These are phyloP conservation scores for Echria macrotheca DNA, from an alignment of 495 filamentous ascomycete species.

Conservation along the genomic window DNA sequence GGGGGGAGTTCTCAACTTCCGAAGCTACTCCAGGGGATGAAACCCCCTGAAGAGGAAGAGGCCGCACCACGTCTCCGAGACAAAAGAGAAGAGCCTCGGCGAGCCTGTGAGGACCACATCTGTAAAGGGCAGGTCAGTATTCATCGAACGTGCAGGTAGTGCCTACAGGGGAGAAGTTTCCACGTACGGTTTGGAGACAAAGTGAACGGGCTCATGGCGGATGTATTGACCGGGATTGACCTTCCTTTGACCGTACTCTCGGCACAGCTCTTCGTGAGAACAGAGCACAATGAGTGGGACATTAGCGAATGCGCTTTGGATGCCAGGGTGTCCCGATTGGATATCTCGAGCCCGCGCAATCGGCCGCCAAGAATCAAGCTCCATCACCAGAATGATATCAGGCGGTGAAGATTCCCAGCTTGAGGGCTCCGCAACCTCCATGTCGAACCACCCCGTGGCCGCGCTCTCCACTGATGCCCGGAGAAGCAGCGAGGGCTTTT, in stretches of 20 bases:
- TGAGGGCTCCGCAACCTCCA: background rate
- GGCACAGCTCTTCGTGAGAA: slow-evolving; percentile 13
- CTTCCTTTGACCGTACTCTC: slow-evolving; percentile 7
- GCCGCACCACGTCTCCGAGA: slow-evolving; percentile 18
- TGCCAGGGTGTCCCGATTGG: slow-evolving; percentile 1
- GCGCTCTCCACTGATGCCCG: slow-evolving; percentile 1
- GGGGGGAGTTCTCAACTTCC: background rate
- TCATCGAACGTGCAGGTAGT: background rate
- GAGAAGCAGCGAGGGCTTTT: slow-evolving; percentile 41
- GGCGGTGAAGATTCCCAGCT: slow-evolving; percentile 1
- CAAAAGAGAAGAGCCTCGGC: slow-evolving; percentile 13
- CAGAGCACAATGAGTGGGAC: slow-evolving; percentile 12
- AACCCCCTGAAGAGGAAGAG: background rate
- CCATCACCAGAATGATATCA: background rate
- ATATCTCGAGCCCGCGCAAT: background rate
- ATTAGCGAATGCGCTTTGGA: background rate
- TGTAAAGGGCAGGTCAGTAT: background rate
- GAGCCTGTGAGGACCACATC: slow-evolving; percentile 14
- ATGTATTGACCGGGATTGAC: background rate
- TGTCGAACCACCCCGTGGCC: background rate
- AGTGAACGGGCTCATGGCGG: slow-evolving; percentile 2
- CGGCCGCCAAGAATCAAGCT: background rate
- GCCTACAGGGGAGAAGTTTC: background rate
- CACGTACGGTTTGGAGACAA: slow-evolving; percentile 14
- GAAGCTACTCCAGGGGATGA: background rate